Conservation (phyloP, 1,284 basidiomycete genomes). For the Nidula niveotomentosa region DNA sequence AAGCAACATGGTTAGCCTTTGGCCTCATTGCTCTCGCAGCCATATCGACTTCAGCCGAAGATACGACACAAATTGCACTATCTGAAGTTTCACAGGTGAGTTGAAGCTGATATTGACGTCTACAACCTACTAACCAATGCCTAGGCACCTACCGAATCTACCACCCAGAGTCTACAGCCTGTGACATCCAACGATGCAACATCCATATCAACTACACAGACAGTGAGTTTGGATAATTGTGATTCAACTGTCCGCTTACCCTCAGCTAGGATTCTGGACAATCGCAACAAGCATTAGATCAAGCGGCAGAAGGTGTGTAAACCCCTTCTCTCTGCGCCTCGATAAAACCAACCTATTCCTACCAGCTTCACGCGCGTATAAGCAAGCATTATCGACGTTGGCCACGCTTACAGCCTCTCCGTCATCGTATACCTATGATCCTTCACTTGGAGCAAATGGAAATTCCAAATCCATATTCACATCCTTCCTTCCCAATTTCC, state of each 20-base stretch:
- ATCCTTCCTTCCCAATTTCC: constrained; percentile 62
- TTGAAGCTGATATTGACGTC: not conserved
- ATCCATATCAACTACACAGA: not conserved
- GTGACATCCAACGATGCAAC: not conserved
- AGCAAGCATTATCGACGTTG: constrained; percentile 65
- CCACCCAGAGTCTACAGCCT: not conserved
- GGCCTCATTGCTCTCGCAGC: constrained; percentile 49
- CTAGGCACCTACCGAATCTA: not conserved
- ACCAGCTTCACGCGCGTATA: constrained; percentile 68
- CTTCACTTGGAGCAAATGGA: constrained; percentile 37
- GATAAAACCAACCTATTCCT: not conserved
- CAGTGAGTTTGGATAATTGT: not conserved
- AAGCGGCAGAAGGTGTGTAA: constrained; percentile 47
- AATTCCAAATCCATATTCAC: constrained; percentile 56
- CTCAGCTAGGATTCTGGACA: constrained; percentile 8
- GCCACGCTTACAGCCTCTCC: constrained; percentile 59
- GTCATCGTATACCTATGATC: constrained; percentile 51
- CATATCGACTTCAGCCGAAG: constrained; percentile 27
- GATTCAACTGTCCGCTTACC: no score
- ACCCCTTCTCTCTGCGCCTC: constrained; percentile 1
- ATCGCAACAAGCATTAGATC: constrained; percentile 34
- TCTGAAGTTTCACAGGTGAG: no score
- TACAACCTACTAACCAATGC: not conserved
- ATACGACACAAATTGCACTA: constrained; percentile 2
- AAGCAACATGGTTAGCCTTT: constrained; percentile 63